Evolutionary conservation across 805 yeast species (phyloP), one percentile per base, ranked within the genome.

Genomic region (Wickerhamomyces bovis): DNA sequence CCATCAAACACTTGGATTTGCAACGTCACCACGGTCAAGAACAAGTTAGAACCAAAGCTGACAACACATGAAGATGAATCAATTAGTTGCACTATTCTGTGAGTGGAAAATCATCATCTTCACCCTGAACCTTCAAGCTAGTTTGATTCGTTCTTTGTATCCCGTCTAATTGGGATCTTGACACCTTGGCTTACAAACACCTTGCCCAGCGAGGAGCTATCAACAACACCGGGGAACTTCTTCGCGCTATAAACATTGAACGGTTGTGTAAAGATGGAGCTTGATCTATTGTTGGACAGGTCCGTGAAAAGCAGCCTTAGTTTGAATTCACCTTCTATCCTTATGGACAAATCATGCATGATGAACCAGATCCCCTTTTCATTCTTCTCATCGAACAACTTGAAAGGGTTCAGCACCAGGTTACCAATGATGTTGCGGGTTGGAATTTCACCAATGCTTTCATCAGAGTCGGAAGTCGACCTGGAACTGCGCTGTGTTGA

Each of bases 191-290:
- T 57, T 2, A 71, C 74, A 58, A 71, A 71, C 19, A 69, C 64
- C 33, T 67, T 53, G 31, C 73, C 69, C 28, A 71, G 57, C 2
- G 65, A 61, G 2, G 71, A 65, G 30, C 69, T 59, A 39, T 71
- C 74, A 39, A 68, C 68, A 18, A 71, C 76, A 6, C 76, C 76
- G 2, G 76, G 76, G 49, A 70, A 71, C 52, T 63, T 66, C 49
- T 71, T 71, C 0, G 76, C 75, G 31, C 71, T 65, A 49, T 63
- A 71, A 4, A 70, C 73, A 36, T 55, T 58, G 57, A 71, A 70
- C 4, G 57, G 49, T 10, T 65, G 60, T 13, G 70, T 66, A 48
- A 64, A 70, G 22, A 44, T 44, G 23, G 45, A 42, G 5, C 50
- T 50, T 28, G 56, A 22, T 10, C 18, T 23, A 39, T 49, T 49